These are phyloP conservation scores for Aspergillus avenaceus DNA, from an alignment of 495 filamentous ascomycete genomes.

Conservation along the genomic window DNA sequence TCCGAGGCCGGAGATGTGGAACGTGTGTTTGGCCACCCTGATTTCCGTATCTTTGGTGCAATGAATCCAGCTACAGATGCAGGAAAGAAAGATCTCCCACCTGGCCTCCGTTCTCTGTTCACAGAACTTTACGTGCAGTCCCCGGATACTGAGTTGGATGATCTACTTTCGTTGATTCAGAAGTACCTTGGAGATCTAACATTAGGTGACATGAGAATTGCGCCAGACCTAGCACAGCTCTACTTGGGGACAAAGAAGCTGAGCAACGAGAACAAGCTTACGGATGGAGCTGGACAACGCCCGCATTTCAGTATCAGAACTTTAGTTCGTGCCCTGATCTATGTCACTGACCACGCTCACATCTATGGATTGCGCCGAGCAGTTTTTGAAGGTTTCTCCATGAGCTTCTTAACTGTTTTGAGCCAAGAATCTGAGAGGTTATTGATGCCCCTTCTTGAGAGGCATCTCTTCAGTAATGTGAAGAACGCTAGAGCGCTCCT, in stretches of 20 bases:
- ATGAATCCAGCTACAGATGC: constrained; percentile 99
- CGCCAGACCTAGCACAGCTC: constrained; percentile 73
- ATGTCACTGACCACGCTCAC: constrained; percentile 77
- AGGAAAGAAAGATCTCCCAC: constrained; percentile 88
- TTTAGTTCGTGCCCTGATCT: constrained; percentile 83
- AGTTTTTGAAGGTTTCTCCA: constrained; percentile 94
- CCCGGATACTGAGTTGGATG: constrained; percentile 78
- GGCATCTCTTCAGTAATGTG: constrained; percentile 67
- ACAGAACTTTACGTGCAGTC: constrained; percentile 91
- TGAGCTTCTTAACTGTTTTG: constrained; percentile 90
- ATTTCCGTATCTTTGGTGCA: constrained; percentile 94
- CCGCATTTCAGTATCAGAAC: constrained; percentile 96
- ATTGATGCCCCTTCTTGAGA: constrained; percentile 76
- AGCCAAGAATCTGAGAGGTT: constrained; percentile 70
- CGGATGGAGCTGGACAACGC: constrained; percentile 88
- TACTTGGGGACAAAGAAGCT: constrained; percentile 84
- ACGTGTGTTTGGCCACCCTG: constrained; percentile 79
- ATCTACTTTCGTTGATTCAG: constrained; percentile 77
- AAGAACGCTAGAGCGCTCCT: constrained; percentile 65
- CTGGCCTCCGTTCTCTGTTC: constrained; percentile 79
- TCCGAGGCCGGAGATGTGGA: constrained; percentile 90
- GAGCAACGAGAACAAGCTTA: constrained; percentile 74
- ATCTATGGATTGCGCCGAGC: constrained; percentile 85
- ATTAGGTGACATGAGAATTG: constrained; percentile 58
- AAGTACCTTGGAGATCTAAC: constrained; percentile 73